Conservation (phyloP, 2,329 filamentous ascomycete species). For the Diaporthe vexans region DNA sequence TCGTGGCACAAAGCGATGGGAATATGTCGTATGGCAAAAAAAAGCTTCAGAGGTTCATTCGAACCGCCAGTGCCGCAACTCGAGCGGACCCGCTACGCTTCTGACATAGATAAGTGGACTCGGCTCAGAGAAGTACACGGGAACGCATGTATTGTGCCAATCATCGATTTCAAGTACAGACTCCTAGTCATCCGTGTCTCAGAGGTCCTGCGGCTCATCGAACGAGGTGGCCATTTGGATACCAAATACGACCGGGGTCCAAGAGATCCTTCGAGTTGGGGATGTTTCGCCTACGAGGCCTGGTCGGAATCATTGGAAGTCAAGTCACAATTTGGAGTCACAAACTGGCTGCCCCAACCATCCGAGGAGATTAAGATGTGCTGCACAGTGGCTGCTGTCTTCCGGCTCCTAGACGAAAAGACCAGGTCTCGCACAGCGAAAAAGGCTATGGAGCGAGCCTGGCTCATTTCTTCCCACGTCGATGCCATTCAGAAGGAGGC, state of each 20-base stretch:
- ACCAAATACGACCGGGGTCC: neutral
- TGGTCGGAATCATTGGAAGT: neutral
- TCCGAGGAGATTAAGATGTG: neutral
- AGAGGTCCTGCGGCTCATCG: neutral
- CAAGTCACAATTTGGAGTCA: neutral
- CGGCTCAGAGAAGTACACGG: neutral
- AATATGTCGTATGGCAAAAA: neutral
- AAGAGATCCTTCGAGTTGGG: neutral
- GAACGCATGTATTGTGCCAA: neutral
- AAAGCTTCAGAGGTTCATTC: neutral
- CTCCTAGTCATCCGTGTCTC: neutral
- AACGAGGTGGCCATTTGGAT: neutral
- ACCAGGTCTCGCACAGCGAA: neutral
- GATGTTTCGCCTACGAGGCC: rapidly evolving
- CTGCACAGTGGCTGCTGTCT: neutral
- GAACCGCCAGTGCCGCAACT: neutral
- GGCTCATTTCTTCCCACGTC: neutral
- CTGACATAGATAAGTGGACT: neutral
- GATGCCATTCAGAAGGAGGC: neutral
- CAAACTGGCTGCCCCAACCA: neutral
- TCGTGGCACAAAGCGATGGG: neutral
- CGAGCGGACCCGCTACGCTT: too few relatives aligned
- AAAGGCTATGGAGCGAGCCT: neutral
- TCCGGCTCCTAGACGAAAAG: neutral
- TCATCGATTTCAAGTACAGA: neutral